A percentile compares a stretch with the other conserved stretches of the same genome.
These are phyloP conservation scores for Coprinopsis strossmayeri DNA, from an alignment of 768 basidiomycete species.

Conservation along the genomic window DNA sequence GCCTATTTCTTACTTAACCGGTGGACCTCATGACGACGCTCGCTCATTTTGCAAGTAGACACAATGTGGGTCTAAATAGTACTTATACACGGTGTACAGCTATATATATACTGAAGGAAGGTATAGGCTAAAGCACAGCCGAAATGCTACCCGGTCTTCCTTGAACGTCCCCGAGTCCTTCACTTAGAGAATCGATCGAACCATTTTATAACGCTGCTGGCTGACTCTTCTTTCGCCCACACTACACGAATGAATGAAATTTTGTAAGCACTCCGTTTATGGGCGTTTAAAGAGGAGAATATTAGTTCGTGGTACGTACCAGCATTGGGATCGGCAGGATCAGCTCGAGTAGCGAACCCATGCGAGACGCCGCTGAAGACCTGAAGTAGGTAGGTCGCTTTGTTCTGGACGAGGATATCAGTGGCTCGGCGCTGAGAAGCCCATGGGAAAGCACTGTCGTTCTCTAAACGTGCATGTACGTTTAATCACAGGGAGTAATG, in stretches of 20 bases:
- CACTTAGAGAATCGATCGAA: slow-evolving; percentile 36
- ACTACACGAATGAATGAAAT: slow-evolving; percentile 25
- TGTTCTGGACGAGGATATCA: slow-evolving; percentile 44
- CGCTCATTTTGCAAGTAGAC: too few species aligned
- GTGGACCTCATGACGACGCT: too few species aligned
- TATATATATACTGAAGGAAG: too few species aligned
- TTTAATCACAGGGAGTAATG: neutral
- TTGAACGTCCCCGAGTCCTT: too few species aligned
- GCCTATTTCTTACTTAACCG: too few species aligned
- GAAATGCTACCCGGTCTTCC: too few species aligned
- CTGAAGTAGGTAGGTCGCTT: slow-evolving; percentile 50
- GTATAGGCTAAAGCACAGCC: too few species aligned
- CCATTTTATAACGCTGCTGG: slow-evolving; percentile 42
- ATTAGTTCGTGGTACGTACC: slow-evolving; percentile 31
- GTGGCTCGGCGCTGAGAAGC: slow-evolving; percentile 47
- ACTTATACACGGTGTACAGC: too few species aligned
- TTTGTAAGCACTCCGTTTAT: neutral
- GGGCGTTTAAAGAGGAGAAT: neutral
- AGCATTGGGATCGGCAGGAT: slow-evolving; percentile 31
- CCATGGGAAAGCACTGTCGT: slow-evolving; percentile 44
- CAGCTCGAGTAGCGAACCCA: slow-evolving; percentile 43
- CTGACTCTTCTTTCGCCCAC: slow-evolving; percentile 57
- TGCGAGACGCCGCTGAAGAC: slow-evolving; percentile 45
- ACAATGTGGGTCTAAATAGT: too few species aligned
- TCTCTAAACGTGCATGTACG: slow-evolving; percentile 41